Evolutionary conservation across 192 early-diverging fungal genomes (phyloP), one percentile per base, ranked within the genome.

Genomic region (Coemansia sp.): DNA sequence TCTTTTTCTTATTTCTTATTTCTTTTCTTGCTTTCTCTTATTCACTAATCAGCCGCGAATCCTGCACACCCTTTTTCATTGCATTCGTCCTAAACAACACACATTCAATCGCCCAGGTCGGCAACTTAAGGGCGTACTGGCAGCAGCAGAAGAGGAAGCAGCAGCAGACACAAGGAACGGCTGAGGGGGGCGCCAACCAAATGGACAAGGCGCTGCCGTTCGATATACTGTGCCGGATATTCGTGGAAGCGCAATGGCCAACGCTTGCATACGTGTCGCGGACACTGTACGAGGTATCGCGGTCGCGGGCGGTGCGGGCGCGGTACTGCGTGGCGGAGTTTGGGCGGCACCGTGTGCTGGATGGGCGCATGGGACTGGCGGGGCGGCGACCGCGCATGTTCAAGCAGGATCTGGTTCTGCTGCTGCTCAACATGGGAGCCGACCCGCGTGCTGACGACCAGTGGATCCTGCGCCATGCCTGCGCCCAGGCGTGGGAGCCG

Each of bases 231-330:
- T 71, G 76, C 68, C 45, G 23, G n/a, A 69, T 83, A 9, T 83
- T 83, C n/a, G 76, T 83, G 48, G 52, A 52, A 15, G 81, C 81
- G 60, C 81, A 83, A 68, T 75, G 76, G 75, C 81, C 81, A 64
- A 64, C 76, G 54, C 81, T 83, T 16, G 72, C 69, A 12, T 41
- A 47, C 2, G 72, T 79, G 44, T 78, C 81, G 63, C 69, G 76
- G 3, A 60, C 37, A 9, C 77, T 83, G 59, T 32, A 69, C 59
- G 50, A 48, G 8, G 81, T 65, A 40, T 83, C 81, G 56, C 64
- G 41, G 70, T 66, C 72, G 43, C 50, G 59, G 61, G 72, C 63
- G 6, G 76, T 79, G 40, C 69, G 81, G 0, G 81, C 81, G 38
- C 81, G 68, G 42, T 83, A 69, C 65, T 79, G 56, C 57, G 37